A percentile compares a stretch with the other conserved stretches of the same genome.
Evolutionary conservation across 2,329 filamentous ascomycete species (phyloP).

Genomic region (Aspergillus uvarum): DNA sequence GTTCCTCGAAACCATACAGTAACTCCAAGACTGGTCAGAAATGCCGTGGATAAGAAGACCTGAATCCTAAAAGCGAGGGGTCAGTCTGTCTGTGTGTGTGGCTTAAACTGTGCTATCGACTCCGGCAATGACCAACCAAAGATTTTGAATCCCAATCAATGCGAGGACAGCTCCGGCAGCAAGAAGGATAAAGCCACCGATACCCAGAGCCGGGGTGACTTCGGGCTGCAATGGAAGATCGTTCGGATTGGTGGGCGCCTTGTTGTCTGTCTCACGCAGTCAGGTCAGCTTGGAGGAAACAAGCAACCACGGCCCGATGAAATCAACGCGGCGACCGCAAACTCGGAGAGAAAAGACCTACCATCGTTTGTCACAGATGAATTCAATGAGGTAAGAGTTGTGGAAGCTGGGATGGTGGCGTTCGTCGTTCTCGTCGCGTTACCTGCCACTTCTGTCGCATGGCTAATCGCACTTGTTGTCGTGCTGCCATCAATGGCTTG

Average conservation of each 20-base stretch:
- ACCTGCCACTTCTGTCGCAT: constrained; percentile 13
- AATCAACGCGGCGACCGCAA: not conserved
- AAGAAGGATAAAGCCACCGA: constrained; percentile 76
- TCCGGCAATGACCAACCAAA: constrained; percentile 48
- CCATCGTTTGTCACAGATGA: constrained; percentile 15
- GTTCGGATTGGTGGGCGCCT: constrained; percentile 26
- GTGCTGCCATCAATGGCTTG: constrained; percentile 7
- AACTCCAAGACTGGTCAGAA: constrained; percentile 69
- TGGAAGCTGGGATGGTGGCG: constrained; percentile 18
- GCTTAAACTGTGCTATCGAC: not conserved
- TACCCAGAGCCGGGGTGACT: constrained; percentile 77
- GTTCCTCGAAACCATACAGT: constrained; percentile 47
- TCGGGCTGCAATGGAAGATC: constrained; percentile 68
- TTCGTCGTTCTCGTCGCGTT: constrained; percentile 15
- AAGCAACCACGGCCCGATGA: not conserved
- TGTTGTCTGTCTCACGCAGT: constrained; percentile 14
- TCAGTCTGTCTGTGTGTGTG: not conserved
- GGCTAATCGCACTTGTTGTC: constrained; percentile 10
- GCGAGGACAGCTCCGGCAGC: constrained; percentile 68
- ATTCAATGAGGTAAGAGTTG: constrained; percentile 28
- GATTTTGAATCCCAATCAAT: constrained; percentile 79
- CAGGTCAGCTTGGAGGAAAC: not conserved
- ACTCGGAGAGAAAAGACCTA: not conserved
- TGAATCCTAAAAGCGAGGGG: constrained; percentile 53
- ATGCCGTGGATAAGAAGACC: constrained; percentile 76